These are phyloP conservation scores for Raddia guianensis DNA, from an alignment of 176 grass and related monocot species.

Conservation along the genomic window DNA sequence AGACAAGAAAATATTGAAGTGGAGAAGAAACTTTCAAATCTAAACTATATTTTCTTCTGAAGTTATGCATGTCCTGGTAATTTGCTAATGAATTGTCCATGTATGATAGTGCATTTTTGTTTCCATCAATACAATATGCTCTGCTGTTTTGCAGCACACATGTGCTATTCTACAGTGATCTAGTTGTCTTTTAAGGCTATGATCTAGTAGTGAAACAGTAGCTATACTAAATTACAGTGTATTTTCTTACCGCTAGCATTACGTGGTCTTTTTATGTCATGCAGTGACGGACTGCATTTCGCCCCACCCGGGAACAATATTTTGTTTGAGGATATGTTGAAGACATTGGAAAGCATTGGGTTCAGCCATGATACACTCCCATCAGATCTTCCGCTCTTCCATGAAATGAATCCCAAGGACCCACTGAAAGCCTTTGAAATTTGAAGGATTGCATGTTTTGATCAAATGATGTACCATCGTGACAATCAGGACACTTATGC, in stretches of 20 bases:
- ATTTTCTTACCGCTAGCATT: not conserved
- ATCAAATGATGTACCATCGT: not conserved
- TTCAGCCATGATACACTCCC: constrained; percentile 54
- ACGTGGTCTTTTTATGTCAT: constrained; percentile 21
- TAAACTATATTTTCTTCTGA: not conserved
- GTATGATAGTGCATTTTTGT: not conserved
- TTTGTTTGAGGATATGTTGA: constrained; percentile 62
- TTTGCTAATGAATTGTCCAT: not conserved
- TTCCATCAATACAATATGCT: not conserved
- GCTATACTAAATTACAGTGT: not conserved
- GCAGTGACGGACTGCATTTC: constrained; percentile 86
- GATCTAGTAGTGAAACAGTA: not conserved
- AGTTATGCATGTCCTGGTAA: not conserved
- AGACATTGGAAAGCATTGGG: constrained; percentile 52
- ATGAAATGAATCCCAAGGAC: constrained; percentile 64
- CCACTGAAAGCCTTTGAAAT: constrained; percentile 61
- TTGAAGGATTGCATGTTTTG: constrained; percentile 29
- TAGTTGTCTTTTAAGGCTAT: not conserved
- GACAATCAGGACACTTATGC: not conserved
- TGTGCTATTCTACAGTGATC: not conserved
- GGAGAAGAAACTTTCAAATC: not conserved
- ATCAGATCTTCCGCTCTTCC: constrained; percentile 58
- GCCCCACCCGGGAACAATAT: constrained; percentile 67
- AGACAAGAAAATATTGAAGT: not conserved
- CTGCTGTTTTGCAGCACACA: not conserved